Evolutionary conservation across 768 basidiomycete species (phyloP).

Genomic region (Mycena venus): DNA sequence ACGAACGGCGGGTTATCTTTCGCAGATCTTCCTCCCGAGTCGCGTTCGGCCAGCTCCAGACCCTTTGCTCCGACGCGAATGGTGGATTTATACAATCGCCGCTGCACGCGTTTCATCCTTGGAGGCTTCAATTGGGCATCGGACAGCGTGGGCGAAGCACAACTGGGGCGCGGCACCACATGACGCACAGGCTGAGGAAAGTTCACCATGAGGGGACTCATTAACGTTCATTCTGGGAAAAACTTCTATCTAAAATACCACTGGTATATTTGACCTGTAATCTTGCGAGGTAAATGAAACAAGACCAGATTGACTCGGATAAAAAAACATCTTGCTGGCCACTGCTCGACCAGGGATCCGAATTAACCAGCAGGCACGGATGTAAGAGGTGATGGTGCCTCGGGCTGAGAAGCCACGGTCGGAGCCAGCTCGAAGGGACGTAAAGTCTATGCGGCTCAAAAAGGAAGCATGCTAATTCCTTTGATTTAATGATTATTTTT

Average conservation of each 20-base stretch:
- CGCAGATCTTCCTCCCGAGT: background rate
- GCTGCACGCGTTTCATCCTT: background rate
- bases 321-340: background rate
- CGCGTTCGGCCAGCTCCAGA: background rate
- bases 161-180: slow-evolving; percentile 9
- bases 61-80: slow-evolving; percentile 1
- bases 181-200: background rate
- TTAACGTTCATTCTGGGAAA: slow-evolving; percentile 1
- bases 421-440: too few relatives aligned
- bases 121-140: background rate
- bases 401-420: background rate
- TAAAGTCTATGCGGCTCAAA: too few relatives aligned
- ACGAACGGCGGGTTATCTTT: background rate
- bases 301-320: background rate
- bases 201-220: background rate
- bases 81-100: background rate
- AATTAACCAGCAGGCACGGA: background rate
- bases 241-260: background rate
- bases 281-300: background rate
- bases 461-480: too few relatives aligned
- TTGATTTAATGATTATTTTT: too few relatives aligned
- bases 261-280: slow-evolving; percentile 15
- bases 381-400: slow-evolving; percentile 15
- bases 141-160: slow-evolving; percentile 9
- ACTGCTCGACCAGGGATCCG: slow-evolving; percentile 4